Base-by-base conservation (phyloP, 129 eudicot species). In the Mikania micrantha region DNA sequence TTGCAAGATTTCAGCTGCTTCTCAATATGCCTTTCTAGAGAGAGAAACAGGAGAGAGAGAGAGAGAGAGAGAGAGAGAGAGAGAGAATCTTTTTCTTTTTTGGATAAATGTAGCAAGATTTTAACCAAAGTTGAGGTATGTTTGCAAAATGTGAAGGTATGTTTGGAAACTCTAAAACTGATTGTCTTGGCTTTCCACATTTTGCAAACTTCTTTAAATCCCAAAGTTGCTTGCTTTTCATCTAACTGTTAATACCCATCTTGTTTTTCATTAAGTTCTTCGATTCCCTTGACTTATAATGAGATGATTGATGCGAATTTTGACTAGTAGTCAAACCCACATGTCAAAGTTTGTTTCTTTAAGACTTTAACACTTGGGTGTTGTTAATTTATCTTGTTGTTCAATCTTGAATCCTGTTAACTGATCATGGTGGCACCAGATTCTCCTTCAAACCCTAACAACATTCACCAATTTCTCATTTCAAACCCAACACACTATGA, bases 401-500 rank as follows among this genome's bases (percentile, higher is more conserved):
- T 50, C 5, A 38, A 63, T 38, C 70, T 61, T 63, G 45, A 53
- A 25, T 38, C 19, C 10, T 48, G 24, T 53, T 64, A 17, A 4
- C 44, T 48, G 29, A 72, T 38, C 68, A 91, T 91, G 97, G 96
- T 80, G 70, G 79, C 91, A 40, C 83, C 85, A 66, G 93, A 81
- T 66, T 83, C 87, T 24, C 64, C 90, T 36, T 56, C 85, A 67
- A 73, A 81, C 81, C 78, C 97, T 58, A 80, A 75, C 66, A 84
- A 60, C 60, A 67, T 91, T 24, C 93, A 91, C 67, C 95, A 91
- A 11, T 91, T 91, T 57, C 80, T 91, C 57, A 75, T 85, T 60
- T 79, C 90, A 74, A 77, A 87, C 73, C 71, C 85, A 44, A 74
- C 59, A 78, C 90, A 85, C 27, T 83, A 58, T 47, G 82, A 69